Base-by-base conservation (phyloP, 495 filamentous ascomycete species). In the Daldinia childiae region DNA sequence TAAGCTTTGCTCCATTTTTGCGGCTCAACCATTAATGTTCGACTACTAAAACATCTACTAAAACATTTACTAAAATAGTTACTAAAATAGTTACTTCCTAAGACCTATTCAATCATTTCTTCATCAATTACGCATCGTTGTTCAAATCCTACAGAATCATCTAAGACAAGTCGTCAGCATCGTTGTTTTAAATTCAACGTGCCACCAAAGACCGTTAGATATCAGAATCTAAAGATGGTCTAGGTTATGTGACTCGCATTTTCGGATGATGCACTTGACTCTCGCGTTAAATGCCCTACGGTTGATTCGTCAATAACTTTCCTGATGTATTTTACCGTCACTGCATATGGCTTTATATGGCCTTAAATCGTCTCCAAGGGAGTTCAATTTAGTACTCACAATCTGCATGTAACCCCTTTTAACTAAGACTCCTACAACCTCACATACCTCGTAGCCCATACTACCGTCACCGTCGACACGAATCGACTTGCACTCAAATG, bases 261-360 rank as follows among this genome's bases (percentile, higher is more conserved):
- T 60, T 72, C 76, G 76, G 76, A 69, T 77, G 62, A 62, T 66
- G 76, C 73, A 77, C 76, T 71, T 58, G 64, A 14, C 11, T 69
- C 45, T 65, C 64, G 45, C 43, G 17, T 56, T 39, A n/a, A 39
- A 62, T 19, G 3, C 15, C 14, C 26, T 26, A 34, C 60, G 50
- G 61, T 58, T 66, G 62, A 68, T 69, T 65, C 57, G 59, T 60
- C 67, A 62, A 59, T 17, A 41, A n/a, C 38, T 58, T 48, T 38
- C 21, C 67, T 62, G 6, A 26, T 43, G 9, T 58, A 43, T 50
- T 67, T 21, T 61, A 39, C 64, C 64, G 59, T 68, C 60, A 51
- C 60, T 59, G 64, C 64, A 72, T 64, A 66, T 43, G 24, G 29
- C 39, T 36, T 56, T 45, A 60, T 64, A 66, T 43, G 24, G 38